These are phyloP conservation scores for Takashimella tepidaria DNA, from an alignment of 1,284 basidiomycete species.

Conservation along the genomic window DNA sequence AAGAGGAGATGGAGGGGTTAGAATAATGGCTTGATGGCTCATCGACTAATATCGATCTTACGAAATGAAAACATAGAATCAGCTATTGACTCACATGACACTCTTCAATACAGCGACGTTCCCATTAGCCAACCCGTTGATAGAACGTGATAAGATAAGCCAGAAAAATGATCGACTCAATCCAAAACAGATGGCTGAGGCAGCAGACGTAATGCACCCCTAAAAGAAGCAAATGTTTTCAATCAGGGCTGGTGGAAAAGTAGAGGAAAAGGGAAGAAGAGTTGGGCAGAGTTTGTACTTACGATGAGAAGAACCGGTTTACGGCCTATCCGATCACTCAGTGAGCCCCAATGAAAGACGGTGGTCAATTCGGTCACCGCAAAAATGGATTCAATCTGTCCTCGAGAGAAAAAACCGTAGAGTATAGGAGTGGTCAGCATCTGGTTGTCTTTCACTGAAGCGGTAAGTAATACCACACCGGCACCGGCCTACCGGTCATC, in stretches of 20 bases:
- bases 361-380: conserved; percentile 35
- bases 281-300: conserved; percentile 4
- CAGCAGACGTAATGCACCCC: conserved; percentile 29
- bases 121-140: conserved; percentile 37
- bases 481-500: too few species aligned
- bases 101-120: conserved; percentile 39
- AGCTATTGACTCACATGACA: conserved; percentile 28
- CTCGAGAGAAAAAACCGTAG: too few species aligned
- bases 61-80: not conserved
- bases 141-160: conserved; percentile 26
- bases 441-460: not conserved
- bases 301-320: conserved; percentile 38
- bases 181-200: conserved; percentile 33
- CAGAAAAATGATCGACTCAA: conserved; percentile 26
- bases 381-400: conserved; percentile 38
- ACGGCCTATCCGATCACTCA: conserved; percentile 32
- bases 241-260: not conserved
- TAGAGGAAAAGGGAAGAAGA: not conserved
- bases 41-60: too few species aligned
- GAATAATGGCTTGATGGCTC: not conserved
- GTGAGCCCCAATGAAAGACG: conserved; percentile 36
- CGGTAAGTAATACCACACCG: too few species aligned
- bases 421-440: not conserved
- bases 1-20: too few species aligned
- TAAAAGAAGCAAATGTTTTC: conserved; percentile 7